A percentile compares a stretch with the other conserved stretches of the same genome.
These are phyloP conservation scores for Corchorus capsularis DNA, from an alignment of 345 rosid genomes.

Conservation along the genomic window DNA sequence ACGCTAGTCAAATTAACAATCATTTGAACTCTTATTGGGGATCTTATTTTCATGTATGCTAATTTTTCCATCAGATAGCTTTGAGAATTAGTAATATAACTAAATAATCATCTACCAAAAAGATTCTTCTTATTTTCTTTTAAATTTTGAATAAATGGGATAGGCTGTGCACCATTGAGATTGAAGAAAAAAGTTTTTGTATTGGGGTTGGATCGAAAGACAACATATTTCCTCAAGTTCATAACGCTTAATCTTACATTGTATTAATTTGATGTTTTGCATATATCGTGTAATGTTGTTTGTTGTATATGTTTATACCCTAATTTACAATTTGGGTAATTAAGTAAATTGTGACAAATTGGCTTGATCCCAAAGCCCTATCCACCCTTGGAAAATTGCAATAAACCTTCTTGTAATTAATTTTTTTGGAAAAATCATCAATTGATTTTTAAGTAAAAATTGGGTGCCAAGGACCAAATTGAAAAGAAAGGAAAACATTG, in stretches of 20 bases:
- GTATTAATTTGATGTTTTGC: background rate
- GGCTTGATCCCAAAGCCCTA: too few species aligned
- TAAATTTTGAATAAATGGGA: background rate
- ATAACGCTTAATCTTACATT: background rate
- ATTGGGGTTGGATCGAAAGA: background rate
- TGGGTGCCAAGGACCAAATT: too few species aligned
- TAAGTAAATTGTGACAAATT: too few species aligned
- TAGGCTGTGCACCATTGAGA: background rate
- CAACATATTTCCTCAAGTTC: background rate
- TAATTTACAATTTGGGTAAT: too few species aligned
- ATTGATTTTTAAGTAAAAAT: too few species aligned
- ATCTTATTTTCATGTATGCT: background rate
- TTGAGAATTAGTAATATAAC: background rate
- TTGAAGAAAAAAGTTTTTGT: background rate
- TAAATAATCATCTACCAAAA: background rate
- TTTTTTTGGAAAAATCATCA: too few species aligned
- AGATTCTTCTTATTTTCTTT: background rate
- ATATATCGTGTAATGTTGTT: background rate
- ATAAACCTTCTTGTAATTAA: too few species aligned
- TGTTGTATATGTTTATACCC: too few species aligned
- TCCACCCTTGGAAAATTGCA: too few species aligned
- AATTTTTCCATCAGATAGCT: background rate
- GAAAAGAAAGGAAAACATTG: too few species aligned
- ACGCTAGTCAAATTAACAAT: background rate
- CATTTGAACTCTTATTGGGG: background rate